These are phyloP conservation scores for Geotrichum citri-aurantii DNA, from an alignment of 1,139 yeast genomes.

Conservation along the genomic window DNA sequence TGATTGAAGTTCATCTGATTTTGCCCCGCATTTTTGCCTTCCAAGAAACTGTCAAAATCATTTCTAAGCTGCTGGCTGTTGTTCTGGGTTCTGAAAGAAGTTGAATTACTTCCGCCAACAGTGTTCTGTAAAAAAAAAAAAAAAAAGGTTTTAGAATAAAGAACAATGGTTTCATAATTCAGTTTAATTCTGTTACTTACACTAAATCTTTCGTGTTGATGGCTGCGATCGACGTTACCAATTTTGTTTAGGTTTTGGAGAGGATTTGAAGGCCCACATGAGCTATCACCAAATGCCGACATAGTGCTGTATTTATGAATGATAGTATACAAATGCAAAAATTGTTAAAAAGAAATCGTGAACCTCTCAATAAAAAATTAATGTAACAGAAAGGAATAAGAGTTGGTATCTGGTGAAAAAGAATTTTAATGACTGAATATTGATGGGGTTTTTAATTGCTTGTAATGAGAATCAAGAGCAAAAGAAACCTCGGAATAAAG, in stretches of 20 bases:
- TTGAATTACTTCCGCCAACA: background rate
- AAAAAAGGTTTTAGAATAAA: background rate
- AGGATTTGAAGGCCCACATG: slow-evolving; percentile 38
- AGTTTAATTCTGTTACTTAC: background rate
- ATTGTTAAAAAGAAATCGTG: background rate
- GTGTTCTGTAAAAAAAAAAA: background rate
- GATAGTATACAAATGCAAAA: background rate
- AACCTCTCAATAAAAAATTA: background rate
- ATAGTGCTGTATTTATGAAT: background rate
- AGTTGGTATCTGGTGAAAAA: background rate
- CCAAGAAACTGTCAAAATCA: slow-evolving; percentile 10
- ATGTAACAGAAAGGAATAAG: background rate
- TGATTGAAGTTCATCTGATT: slow-evolving; percentile 13
- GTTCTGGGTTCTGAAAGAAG: background rate
- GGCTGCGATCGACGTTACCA: slow-evolving; percentile 26
- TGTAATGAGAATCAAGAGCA: background rate
- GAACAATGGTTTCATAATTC: background rate
- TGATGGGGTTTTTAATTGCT: background rate
- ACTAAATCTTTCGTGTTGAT: slow-evolving; percentile 28
- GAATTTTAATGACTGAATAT: background rate
- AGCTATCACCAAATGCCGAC: slow-evolving; percentile 13
- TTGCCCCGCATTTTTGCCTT: slow-evolving; percentile 2
- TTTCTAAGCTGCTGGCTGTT: slow-evolving; percentile 12
- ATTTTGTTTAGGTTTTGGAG: slow-evolving; percentile 32
- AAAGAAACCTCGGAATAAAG: background rate